A percentile compares a stretch with the other conserved stretches of the same genome.
phyloP scores from a whole-genome alignment of 257 asterid genomes.

The Forsythia suspensa region DNA sequence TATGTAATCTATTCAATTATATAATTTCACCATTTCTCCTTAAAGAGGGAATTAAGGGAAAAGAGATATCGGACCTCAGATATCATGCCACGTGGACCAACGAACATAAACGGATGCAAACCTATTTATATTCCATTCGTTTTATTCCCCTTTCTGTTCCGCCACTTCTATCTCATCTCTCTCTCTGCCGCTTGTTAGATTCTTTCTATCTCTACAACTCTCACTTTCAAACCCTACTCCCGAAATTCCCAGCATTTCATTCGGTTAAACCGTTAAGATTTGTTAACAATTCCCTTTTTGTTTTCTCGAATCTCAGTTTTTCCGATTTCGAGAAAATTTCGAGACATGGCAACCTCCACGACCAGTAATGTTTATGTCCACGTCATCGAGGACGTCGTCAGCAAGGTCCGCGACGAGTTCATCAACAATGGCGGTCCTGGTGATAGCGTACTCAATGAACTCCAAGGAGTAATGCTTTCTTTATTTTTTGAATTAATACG shows the following conservation, averaged over 20 bases:
- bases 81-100: conserved; percentile 29
- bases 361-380: conserved; percentile 78
- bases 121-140: conserved; percentile 56
- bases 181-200: not conserved
- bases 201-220: conserved; percentile 16
- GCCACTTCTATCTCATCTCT: conserved; percentile 27
- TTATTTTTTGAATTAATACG: not conserved
- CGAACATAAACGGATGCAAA: conserved; percentile 51
- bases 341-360: conserved; percentile 63
- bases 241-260: not conserved
- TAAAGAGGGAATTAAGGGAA: not conserved
- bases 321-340: conserved; percentile 10
- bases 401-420: conserved; percentile 85
- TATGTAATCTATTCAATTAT: too few species aligned
- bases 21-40: conserved; percentile 9
- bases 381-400: conserved; percentile 92
- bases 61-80: not conserved
- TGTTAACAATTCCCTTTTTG: not conserved
- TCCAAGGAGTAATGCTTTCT: conserved; percentile 71
- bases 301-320: conserved; percentile 7
- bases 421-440: conserved; percentile 80
- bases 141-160: conserved; percentile 40
- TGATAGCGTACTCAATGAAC: conserved; percentile 76
- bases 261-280: not conserved
- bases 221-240: conserved; percentile 21